Conservation (phyloP, 2,329 filamentous ascomycete genomes). For the Aureobasidium sp. region DNA sequence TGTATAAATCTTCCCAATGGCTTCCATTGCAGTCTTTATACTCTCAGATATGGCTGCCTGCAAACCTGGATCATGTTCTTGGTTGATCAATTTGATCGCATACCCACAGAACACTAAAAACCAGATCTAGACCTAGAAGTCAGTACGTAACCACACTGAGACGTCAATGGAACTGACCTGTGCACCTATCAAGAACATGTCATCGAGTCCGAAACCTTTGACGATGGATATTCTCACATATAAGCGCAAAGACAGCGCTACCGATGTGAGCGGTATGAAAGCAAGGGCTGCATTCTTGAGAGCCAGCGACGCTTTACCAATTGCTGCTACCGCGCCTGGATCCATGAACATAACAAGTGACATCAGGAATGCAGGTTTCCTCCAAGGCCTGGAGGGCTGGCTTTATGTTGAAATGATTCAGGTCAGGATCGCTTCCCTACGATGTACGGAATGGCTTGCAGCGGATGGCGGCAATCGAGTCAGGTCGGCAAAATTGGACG, state of each 20-base stretch:
- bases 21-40: not conserved
- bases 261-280: slow-evolving; percentile 2
- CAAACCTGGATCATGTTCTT: not conserved
- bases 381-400: not conserved
- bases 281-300: not conserved
- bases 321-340: not conserved
- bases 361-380: not conserved
- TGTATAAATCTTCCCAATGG: not conserved
- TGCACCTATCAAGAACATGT: not conserved
- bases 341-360: not conserved
- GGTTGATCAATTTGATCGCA: not conserved
- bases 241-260: not conserved
- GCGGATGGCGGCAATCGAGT: not conserved
- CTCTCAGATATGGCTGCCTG: not conserved
- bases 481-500: not conserved
- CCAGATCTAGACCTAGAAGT: not conserved
- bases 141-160: not conserved
- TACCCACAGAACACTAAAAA: not conserved
- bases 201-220: slow-evolving; percentile 2
- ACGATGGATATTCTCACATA: not conserved
- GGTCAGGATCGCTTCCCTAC: not conserved
- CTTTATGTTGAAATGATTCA: not conserved
- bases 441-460: not conserved
- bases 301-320: not conserved
- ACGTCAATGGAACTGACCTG: not conserved